Conservation (phyloP, 1,284 basidiomycete species). For the Ganoderma lingzhi region DNA sequence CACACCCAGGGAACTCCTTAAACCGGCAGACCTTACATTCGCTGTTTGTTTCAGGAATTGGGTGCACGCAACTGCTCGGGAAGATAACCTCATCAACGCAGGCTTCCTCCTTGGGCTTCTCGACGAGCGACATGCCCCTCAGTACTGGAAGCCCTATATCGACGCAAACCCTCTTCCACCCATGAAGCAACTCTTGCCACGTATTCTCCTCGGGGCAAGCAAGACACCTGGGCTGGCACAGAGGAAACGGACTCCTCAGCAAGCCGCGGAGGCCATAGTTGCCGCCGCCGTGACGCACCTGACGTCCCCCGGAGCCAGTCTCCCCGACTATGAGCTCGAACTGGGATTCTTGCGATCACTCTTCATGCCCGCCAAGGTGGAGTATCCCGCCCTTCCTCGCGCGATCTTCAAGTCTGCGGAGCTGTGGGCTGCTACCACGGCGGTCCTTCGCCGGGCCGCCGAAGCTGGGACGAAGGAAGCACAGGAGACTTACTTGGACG, state of each 20-base stretch:
- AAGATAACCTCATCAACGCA: slow-evolving; percentile 9
- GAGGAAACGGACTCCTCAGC: slow-evolving; percentile 18
- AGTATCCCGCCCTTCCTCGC: slow-evolving; percentile 10
- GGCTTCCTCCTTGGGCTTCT: slow-evolving; percentile 8
- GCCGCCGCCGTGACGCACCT: slow-evolving; percentile 11
- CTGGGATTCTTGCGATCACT: slow-evolving; percentile 8
- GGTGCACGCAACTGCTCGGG: slow-evolving; percentile 17
- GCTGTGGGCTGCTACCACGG: slow-evolving; percentile 6
- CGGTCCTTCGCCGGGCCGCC: slow-evolving; percentile 12
- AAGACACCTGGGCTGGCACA: background rate
- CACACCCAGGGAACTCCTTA: slow-evolving; percentile 13
- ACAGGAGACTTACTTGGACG: slow-evolving; percentile 5
- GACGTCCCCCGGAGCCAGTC: background rate
- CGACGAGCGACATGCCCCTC: background rate
- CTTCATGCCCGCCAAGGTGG: background rate
- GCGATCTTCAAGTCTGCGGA: slow-evolving; percentile 15
- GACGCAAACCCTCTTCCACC: slow-evolving; percentile 9
- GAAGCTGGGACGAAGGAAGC: slow-evolving; percentile 10
- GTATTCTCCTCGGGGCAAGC: slow-evolving; percentile 18
- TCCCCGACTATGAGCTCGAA: slow-evolving; percentile 11
- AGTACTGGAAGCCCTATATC: slow-evolving; percentile 1
- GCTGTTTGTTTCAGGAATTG: slow-evolving; percentile 26
- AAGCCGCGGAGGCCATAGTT: slow-evolving; percentile 15
- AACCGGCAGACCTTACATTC: slow-evolving; percentile 24
- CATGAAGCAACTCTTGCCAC: slow-evolving; percentile 3